phyloP scores from a whole-genome alignment of 129 eudicot genomes.

The Erigeron canadensis region DNA sequence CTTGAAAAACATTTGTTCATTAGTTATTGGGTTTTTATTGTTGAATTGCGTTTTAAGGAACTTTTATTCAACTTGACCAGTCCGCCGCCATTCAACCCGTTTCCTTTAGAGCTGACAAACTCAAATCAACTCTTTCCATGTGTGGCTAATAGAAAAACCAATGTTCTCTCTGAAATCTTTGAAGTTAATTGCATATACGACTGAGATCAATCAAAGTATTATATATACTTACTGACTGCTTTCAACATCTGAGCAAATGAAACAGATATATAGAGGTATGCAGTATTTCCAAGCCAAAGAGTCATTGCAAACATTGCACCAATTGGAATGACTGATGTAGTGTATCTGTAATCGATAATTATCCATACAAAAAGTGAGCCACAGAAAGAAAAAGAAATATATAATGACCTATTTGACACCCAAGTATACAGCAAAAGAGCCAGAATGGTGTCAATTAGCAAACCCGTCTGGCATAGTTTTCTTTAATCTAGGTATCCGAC shows the following conservation, averaged over 20 bases:
- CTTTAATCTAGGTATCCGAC: background rate
- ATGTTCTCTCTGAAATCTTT: background rate
- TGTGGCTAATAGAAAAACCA: no score
- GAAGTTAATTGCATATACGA: background rate
- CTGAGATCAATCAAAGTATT: conserved; percentile 13
- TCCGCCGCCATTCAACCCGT: no score
- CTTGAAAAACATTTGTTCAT: no score
- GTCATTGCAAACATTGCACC: conserved; percentile 99
- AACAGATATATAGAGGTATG: conserved; percentile 96
- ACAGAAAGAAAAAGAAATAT: background rate
- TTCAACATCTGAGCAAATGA: conserved; percentile 98
- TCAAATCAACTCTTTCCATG: no score
- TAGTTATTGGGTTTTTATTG: no score
- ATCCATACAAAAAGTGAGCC: conserved; percentile 18
- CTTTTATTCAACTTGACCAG: no score
- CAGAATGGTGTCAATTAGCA: background rate
- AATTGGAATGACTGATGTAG: conserved; percentile 86
- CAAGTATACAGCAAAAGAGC: conserved; percentile 10
- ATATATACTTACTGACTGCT: conserved; percentile 79
- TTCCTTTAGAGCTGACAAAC: no score
- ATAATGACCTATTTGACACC: conserved; percentile 4
- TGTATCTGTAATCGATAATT: conserved; percentile 48
- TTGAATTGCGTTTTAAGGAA: no score
- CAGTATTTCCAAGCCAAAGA: conserved; percentile 99
- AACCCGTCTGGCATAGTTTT: background rate